phyloP scores from a whole-genome alignment of 140 eudicot species.

The Cichorium intybus region DNA sequence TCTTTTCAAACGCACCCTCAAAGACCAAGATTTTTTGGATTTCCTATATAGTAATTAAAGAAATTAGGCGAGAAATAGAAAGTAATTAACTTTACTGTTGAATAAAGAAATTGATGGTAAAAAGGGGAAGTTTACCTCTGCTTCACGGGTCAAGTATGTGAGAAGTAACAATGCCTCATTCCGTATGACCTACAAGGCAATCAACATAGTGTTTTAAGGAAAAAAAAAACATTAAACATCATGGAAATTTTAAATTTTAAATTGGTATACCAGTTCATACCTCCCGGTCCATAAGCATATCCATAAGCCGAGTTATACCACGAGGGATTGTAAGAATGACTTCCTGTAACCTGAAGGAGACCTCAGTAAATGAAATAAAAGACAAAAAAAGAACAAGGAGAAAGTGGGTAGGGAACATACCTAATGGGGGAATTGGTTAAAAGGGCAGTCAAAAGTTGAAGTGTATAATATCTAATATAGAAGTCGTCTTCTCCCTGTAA shows the following conservation, averaged over 20 bases:
- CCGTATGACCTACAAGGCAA: slow-evolving; percentile 64
- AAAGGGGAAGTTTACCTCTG: slow-evolving; percentile 58
- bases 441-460: slow-evolving; percentile 90
- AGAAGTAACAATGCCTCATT: slow-evolving; percentile 96
- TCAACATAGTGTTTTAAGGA: slow-evolving; percentile 2
- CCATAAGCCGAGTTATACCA: slow-evolving; percentile 94
- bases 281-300: slow-evolving; percentile 99
- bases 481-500: slow-evolving; percentile 93
- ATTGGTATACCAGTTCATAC: slow-evolving; percentile 39
- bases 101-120: background rate
- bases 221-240: background rate
- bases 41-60: slow-evolving; percentile 47
- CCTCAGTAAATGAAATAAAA: slow-evolving; percentile 14
- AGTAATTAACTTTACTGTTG: background rate
- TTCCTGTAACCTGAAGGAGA: slow-evolving; percentile 85
- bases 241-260: background rate
- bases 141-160: slow-evolving; percentile 91
- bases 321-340: slow-evolving; percentile 90
- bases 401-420: slow-evolving; percentile 30
- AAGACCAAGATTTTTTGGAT: slow-evolving; percentile 96
- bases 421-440: slow-evolving; percentile 78
- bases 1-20: slow-evolving; percentile 99
- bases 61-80: background rate
- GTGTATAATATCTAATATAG: slow-evolving; percentile 87
- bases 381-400: background rate